These are phyloP conservation scores for Neonectria ditissima DNA, from an alignment of 2,329 filamentous ascomycete species.

Conservation along the genomic window DNA sequence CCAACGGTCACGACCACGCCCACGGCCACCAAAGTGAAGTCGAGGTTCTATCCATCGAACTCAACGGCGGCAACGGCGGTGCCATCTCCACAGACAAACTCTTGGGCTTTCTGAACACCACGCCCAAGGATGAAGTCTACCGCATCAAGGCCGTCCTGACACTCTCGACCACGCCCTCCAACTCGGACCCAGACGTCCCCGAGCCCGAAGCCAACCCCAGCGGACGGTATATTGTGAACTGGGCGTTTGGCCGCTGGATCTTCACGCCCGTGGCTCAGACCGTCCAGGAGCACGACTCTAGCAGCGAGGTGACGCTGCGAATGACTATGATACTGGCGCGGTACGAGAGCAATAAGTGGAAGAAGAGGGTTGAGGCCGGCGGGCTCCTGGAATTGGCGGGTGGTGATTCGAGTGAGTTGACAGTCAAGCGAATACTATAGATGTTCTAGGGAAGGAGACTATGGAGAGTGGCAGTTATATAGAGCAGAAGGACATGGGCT, in stretches of 20 bases:
- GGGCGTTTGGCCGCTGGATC: conserved; percentile 97
- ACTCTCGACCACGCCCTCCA: conserved; percentile 58
- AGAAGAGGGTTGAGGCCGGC: conserved; percentile 74
- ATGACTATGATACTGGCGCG: conserved; percentile 82
- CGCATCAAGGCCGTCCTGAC: conserved; percentile 83
- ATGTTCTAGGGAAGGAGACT: conserved; percentile 17
- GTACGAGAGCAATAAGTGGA: conserved; percentile 82
- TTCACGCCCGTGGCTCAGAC: conserved; percentile 72
- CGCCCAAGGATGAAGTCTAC: conserved; percentile 94
- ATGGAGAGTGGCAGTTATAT: conserved; percentile 15
- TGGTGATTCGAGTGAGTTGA: conserved; percentile 59
- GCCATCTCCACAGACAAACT: conserved; percentile 71
- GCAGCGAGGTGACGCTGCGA: conserved; percentile 67
- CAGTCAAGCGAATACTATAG: conserved; percentile 63
- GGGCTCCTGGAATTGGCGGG: conserved; percentile 65
- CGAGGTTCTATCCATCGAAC: conserved; percentile 86
- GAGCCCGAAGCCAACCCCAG: conserved; percentile 48
- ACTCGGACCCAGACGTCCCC: conserved; percentile 63
- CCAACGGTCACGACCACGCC: conserved; percentile 56
- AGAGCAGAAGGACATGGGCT: conserved; percentile 26
- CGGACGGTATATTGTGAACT: conserved; percentile 89
- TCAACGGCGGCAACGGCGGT: conserved; percentile 60
- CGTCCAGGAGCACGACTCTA: conserved; percentile 65
- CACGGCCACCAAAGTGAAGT: conserved; percentile 83
- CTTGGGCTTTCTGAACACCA: conserved; percentile 73